These are phyloP conservation scores for Salix udensis DNA, from an alignment of 345 rosid species.

Conservation along the genomic window DNA sequence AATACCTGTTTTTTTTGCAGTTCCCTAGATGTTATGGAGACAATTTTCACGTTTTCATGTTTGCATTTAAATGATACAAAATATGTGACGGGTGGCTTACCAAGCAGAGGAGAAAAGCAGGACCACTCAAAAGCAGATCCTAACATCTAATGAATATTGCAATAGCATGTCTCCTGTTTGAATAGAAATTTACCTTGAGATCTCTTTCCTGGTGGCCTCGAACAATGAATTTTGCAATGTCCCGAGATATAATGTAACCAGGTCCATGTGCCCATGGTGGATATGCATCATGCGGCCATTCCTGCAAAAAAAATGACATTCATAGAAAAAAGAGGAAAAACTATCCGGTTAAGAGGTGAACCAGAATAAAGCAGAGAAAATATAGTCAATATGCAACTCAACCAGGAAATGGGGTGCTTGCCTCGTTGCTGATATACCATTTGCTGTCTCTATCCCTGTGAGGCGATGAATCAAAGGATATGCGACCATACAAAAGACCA, in stretches of 20 bases:
- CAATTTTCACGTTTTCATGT: no score
- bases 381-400: conserved; percentile 1
- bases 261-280: conserved; percentile 99
- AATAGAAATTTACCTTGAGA: conserved; percentile 49
- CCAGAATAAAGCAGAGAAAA: conserved; percentile 8
- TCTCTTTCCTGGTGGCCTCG: conserved; percentile 59
- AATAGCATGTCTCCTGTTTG: no score
- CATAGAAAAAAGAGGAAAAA: not conserved
- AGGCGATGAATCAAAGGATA: conserved; percentile 68
- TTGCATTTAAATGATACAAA: no score
- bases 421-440: conserved; percentile 79
- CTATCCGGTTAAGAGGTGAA: not conserved
- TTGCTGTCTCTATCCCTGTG: conserved; percentile 74
- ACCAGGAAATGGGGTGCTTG: conserved; percentile 20
- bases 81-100: not conserved
- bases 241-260: conserved; percentile 69
- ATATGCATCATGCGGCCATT: conserved; percentile 62
- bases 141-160: no score
- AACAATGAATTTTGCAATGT: conserved; percentile 73
- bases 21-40: no score
- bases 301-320: conserved; percentile 36
- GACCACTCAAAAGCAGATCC: no score
- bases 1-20: no score
- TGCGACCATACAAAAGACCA: conserved; percentile 69
- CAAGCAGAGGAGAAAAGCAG: not conserved